Evolutionary conservation across 495 filamentous ascomycete species (phyloP).

Genomic region (Tuber brumale): DNA sequence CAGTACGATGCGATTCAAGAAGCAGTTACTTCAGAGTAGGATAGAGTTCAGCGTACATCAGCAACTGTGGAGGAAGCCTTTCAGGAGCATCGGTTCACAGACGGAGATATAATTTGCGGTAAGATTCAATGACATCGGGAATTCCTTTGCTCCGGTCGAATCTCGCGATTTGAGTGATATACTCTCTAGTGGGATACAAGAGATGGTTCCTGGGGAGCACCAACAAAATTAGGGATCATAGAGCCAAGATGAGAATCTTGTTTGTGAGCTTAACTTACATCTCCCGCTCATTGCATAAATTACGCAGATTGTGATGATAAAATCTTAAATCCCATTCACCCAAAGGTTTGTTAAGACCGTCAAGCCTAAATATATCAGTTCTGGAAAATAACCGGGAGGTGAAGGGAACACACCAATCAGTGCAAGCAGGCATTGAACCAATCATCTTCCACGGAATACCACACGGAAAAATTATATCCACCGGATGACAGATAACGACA

Average conservation of each 20-base stretch:
- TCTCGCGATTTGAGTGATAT: constrained; percentile 74
- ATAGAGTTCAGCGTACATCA: too few relatives aligned
- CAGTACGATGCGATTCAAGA: not conserved
- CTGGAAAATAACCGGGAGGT: not conserved
- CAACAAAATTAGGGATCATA: constrained; percentile 11
- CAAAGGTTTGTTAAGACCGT: constrained; percentile 77
- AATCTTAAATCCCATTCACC: constrained; percentile 66
- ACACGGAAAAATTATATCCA: constrained; percentile 65
- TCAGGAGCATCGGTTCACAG: constrained; percentile 47
- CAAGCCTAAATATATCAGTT: constrained; percentile 51
- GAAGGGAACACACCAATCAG: constrained; percentile 58
- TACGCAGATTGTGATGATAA: constrained; percentile 70
- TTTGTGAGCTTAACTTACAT: constrained; percentile 46
- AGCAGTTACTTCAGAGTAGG: not conserved
- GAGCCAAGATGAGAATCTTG: not conserved
- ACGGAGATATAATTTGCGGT: constrained; percentile 61
- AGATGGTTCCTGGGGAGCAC: constrained; percentile 53
- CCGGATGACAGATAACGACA: constrained; percentile 78
- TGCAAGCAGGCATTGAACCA: constrained; percentile 73
- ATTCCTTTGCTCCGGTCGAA: constrained; percentile 88
- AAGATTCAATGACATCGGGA: constrained; percentile 69
- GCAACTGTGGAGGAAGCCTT: constrained; percentile 59
- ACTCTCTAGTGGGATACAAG: constrained; percentile 63
- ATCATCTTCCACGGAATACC: constrained; percentile 61
- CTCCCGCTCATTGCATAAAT: constrained; percentile 53